Conservation (phyloP, 2,329 filamentous ascomycete genomes). For the Aspergillus texensis region DNA sequence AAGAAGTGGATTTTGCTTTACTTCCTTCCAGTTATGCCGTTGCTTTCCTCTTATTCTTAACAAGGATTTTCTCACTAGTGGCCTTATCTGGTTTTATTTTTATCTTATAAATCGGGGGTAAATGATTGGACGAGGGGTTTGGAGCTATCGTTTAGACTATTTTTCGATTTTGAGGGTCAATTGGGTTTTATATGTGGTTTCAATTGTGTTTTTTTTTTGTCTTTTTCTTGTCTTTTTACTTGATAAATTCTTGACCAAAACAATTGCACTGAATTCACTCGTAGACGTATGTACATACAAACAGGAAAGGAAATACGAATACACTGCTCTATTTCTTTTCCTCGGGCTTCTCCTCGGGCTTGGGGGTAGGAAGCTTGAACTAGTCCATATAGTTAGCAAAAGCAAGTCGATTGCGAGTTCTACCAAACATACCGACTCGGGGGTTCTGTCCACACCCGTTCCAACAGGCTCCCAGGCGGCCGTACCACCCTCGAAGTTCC, state of each 20-base stretch:
- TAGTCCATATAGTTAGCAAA: conserved; percentile 31
- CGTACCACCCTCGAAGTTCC: conserved; percentile 92
- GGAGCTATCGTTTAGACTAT: background rate
- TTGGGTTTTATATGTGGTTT: background rate
- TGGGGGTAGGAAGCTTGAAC: conserved; percentile 94
- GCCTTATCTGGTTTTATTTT: background rate
- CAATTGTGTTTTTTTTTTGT: background rate
- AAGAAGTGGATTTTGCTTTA: conserved; percentile 9
- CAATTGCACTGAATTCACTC: conserved; percentile 22
- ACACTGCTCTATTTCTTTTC: conserved; percentile 76
- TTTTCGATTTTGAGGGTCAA: background rate
- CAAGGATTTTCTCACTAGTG: background rate
- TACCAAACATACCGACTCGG: conserved; percentile 62
- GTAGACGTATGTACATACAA: conserved; percentile 43
- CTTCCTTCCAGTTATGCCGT: background rate
- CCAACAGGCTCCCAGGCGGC: conserved; percentile 72
- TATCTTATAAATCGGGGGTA: background rate
- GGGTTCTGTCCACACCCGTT: conserved; percentile 74
- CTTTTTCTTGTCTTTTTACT: background rate
- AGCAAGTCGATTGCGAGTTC: background rate
- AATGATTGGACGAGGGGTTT: background rate
- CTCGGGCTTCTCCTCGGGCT: conserved; percentile 90
- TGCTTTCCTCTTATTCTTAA: background rate
- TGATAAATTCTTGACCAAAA: conserved; percentile 5
- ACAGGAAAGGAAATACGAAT: conserved; percentile 37